Conservation (phyloP, 345 rosid species). For the Syzygium grande region DNA sequence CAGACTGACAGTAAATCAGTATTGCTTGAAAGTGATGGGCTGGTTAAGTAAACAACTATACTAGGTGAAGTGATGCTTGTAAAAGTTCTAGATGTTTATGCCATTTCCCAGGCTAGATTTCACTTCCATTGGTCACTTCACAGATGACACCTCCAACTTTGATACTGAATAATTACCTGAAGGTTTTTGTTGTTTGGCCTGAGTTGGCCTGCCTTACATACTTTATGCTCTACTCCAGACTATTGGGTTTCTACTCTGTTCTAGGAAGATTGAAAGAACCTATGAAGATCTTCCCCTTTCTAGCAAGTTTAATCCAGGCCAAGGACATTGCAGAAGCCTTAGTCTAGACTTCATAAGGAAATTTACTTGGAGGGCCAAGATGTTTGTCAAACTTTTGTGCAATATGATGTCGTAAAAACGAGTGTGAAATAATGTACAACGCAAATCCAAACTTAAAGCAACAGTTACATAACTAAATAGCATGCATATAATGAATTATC, state of each 20-base stretch:
- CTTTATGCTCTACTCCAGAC: fast-evolving
- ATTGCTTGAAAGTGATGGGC: not conserved
- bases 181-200: not conserved
- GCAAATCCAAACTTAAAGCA: not conserved
- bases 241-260: not conserved
- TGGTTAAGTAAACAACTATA: not conserved
- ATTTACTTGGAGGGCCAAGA: too few species aligned
- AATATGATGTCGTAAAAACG: not conserved
- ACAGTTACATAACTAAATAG: not conserved
- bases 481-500: not conserved
- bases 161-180: fast-evolving
- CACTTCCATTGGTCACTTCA: not conserved
- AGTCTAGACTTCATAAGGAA: not conserved
- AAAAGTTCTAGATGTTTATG: not conserved
- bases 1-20: not conserved
- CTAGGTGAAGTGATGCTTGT: not conserved
- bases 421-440: not conserved
- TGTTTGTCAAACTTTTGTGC: too few species aligned
- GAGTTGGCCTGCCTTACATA: not conserved
- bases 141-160: not conserved
- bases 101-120: not conserved
- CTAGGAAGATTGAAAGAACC: not conserved
- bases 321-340: not conserved
- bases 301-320: not conserved
- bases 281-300: not conserved